A percentile compares a stretch with the other conserved stretches of the same genome.
Conservation (phyloP, 2,329 filamentous ascomycete species). For the Fusarium fujikuroi region DNA sequence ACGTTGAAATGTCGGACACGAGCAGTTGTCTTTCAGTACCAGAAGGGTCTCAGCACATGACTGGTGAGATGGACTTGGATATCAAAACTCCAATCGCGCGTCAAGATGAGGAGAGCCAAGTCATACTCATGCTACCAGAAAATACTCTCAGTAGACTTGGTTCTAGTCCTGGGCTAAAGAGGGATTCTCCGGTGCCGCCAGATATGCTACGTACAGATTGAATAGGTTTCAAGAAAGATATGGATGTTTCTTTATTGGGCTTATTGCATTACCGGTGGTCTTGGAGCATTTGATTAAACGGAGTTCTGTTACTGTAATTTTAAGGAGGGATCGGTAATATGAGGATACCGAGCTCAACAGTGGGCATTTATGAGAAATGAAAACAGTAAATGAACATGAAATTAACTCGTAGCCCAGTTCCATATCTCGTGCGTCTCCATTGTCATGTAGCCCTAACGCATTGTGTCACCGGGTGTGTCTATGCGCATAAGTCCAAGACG, state of each 20-base stretch:
- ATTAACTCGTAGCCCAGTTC: not conserved
- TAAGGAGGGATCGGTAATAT: not conserved
- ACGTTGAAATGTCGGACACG: conserved; percentile 63
- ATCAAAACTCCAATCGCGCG: conserved; percentile 54
- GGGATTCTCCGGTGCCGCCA: conserved; percentile 37
- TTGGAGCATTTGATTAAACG: conserved; percentile 6
- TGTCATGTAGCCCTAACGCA: not conserved
- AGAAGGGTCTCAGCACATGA: conserved; percentile 47
- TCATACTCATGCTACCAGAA: conserved; percentile 28
- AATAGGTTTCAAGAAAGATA: not conserved
- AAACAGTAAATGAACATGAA: not conserved
- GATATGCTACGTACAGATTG: conserved; percentile 19
- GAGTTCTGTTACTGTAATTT: conserved; percentile 5
- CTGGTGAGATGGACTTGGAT: conserved; percentile 50
- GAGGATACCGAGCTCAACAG: conserved; percentile 26
- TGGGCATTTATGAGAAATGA: conserved; percentile 36
- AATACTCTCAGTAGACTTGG: conserved; percentile 50
- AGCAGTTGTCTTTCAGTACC: conserved; percentile 50
- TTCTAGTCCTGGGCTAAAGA: conserved; percentile 53
- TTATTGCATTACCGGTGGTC: conserved; percentile 23
- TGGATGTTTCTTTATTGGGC: not conserved
- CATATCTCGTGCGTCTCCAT: not conserved
- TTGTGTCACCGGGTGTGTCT: not conserved
- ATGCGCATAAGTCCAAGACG: too few relatives aligned
- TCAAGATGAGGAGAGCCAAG: conserved; percentile 9